phyloP scores from a whole-genome alignment of 1,284 basidiomycete species.

The Heterobasidion parviporum region DNA sequence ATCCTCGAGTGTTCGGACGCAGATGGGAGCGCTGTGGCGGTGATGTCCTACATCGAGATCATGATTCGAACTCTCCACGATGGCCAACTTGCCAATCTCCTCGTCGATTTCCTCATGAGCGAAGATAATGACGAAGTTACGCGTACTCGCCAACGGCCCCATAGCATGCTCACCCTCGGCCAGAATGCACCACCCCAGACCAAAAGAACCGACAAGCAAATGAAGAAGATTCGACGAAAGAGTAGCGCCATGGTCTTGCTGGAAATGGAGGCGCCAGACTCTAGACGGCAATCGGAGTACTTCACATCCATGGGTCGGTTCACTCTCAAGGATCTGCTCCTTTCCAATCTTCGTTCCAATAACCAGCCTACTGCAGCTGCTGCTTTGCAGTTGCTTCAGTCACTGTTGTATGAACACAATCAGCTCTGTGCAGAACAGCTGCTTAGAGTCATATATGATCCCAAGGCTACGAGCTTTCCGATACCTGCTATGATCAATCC shows the following conservation, averaged over 20 bases:
- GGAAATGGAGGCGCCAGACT: slow-evolving; percentile 74
- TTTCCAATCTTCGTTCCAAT: slow-evolving; percentile 68
- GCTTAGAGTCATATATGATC: slow-evolving; percentile 60
- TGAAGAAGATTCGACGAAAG: slow-evolving; percentile 53
- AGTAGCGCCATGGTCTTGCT: slow-evolving; percentile 80
- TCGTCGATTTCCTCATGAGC: slow-evolving; percentile 74
- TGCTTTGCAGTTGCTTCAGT: slow-evolving; percentile 73
- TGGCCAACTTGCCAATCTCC: slow-evolving; percentile 60
- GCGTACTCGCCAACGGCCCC: slow-evolving; percentile 33
- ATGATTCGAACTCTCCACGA: slow-evolving; percentile 73
- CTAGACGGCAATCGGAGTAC: slow-evolving; percentile 64
- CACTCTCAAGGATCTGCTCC: slow-evolving; percentile 81
- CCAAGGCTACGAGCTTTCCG: slow-evolving; percentile 68
- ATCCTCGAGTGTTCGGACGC: slow-evolving; percentile 88
- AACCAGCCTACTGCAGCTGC: slow-evolving; percentile 61
- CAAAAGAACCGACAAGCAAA: slow-evolving; percentile 22
- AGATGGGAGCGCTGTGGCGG: slow-evolving; percentile 92
- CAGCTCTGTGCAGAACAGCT: slow-evolving; percentile 57
- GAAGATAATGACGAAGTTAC: slow-evolving; percentile 70
- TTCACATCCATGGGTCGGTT: slow-evolving; percentile 82
- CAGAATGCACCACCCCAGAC: slow-evolving; percentile 26
- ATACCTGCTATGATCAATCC: slow-evolving; percentile 36
- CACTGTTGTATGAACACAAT: slow-evolving; percentile 67
- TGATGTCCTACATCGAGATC: slow-evolving; percentile 94
- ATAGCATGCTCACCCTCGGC: slow-evolving; percentile 40